Percentiles rank a stretch among this genome's conserved stretches.
These are phyloP conservation scores for Cryptococcus neoformans DNA, from an alignment of 1,284 basidiomycete genomes.

Conservation along the genomic window DNA sequence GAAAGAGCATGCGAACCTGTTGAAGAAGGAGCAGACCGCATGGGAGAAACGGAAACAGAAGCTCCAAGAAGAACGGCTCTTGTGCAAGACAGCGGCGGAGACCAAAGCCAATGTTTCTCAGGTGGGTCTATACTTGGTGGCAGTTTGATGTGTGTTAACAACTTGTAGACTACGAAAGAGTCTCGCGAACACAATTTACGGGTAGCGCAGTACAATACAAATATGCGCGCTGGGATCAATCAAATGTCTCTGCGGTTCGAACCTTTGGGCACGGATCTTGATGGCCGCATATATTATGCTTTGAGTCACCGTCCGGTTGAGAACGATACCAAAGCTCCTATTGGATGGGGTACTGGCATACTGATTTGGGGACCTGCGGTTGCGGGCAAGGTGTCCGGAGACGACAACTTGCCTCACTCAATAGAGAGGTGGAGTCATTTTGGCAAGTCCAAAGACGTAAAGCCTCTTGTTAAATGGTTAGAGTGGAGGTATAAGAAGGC, in stretches of 20 bases:
- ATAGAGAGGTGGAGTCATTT: slow-evolving; percentile 40
- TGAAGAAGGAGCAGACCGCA: slow-evolving; percentile 18
- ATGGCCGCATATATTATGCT: slow-evolving; percentile 35
- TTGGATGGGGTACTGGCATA: slow-evolving; percentile 37
- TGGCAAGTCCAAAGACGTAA: slow-evolving; percentile 17
- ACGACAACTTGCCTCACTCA: slow-evolving; percentile 17
- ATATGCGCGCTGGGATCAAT: slow-evolving; percentile 17
- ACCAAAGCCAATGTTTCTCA: slow-evolving; percentile 26
- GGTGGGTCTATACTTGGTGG: slow-evolving; percentile 13
- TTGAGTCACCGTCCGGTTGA: slow-evolving; percentile 29
- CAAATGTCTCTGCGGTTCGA: slow-evolving; percentile 25
- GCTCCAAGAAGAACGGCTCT: slow-evolving; percentile 23
- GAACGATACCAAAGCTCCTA: slow-evolving; percentile 29
- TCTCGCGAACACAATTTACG: slow-evolving; percentile 14
- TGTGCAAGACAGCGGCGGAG: slow-evolving; percentile 24
- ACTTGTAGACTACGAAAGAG: background rate
- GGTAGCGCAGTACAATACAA: slow-evolving; percentile 18
- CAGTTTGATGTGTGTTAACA: background rate
- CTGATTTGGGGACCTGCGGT: slow-evolving; percentile 36
- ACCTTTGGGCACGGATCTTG: slow-evolving; percentile 33
- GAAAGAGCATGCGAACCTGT: slow-evolving; percentile 8
- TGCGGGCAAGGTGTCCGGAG: slow-evolving; percentile 1
- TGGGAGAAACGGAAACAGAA: slow-evolving; percentile 38
- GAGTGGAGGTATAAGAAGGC: slow-evolving; percentile 17
- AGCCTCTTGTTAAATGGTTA: slow-evolving; percentile 24